Evolutionary conservation across 306 rosid species (phyloP).

Genomic region (peach (Prunus persica)): Prunus_persica_NCBIv2 NC_034014.1:5315001-5315500

Average conservation of each 20-base stretch:
- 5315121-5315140: no score
- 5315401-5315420: slow-evolving; percentile 1
- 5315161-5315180: no score
- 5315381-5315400: neutral
- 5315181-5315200: no score
- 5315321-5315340: slow-evolving; percentile 1
- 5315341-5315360: neutral
- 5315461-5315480: neutral
- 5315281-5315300: neutral
- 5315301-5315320: neutral
- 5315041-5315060: no score
- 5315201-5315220: neutral
- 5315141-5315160: no score
- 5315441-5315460: neutral
- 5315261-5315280: neutral
- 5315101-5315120: no score
- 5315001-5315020: no score
- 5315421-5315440: neutral
- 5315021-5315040: no score
- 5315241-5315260: neutral
- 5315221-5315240: no score
- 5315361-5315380: neutral
- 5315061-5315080: no score
- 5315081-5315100: no score
- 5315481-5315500: neutral